Evolutionary conservation across 495 filamentous ascomycete species (phyloP).

Genomic region (Polyplosphaeria fusca): DNA sequence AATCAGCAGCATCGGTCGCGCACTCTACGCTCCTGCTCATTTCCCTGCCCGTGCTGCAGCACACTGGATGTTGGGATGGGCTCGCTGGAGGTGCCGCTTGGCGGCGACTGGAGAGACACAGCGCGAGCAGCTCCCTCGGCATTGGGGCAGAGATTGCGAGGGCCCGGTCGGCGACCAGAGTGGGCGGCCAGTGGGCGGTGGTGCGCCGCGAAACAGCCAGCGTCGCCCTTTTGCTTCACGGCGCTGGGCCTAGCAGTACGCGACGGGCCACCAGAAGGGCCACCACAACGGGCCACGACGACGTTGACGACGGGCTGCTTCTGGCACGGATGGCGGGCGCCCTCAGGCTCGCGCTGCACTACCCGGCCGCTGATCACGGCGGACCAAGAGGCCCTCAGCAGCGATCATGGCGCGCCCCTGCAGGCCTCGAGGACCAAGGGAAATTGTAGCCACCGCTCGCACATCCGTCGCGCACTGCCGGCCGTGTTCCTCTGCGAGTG

Average conservation of each 20-base stretch:
- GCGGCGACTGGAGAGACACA: conserved; percentile 15
- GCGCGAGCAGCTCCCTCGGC: conserved; percentile 10
- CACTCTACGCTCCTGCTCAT: conserved; percentile 25
- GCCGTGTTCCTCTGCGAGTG: neutral
- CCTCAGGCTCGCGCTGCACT: conserved; percentile 20
- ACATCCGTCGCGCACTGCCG: conserved; percentile 6
- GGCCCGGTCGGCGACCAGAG: conserved; percentile 1
- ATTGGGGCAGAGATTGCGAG: conserved; percentile 11
- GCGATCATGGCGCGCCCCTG: conserved; percentile 35
- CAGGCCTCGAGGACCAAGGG: conserved; percentile 23
- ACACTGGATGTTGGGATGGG: conserved; percentile 1
- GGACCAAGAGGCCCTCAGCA: conserved; percentile 2
- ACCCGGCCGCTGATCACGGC: conserved; percentile 32
- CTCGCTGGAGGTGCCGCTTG: conserved; percentile 16
- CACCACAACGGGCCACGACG: neutral
- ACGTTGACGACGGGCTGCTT: conserved; percentile 19
- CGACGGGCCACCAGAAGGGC: neutral
- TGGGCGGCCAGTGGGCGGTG: too few species aligned
- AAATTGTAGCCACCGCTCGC: conserved; percentile 30
- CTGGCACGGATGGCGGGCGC: conserved; percentile 25
- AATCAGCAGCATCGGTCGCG: conserved; percentile 8
- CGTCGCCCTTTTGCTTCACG: conserved; percentile 31
- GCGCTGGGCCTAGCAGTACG: neutral
- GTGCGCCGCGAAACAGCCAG: conserved; percentile 31
- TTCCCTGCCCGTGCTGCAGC: conserved; percentile 10